A percentile compares a stretch with the other conserved stretches of the same genome.
Evolutionary conservation across 1,139 yeast species (phyloP).

Genomic region (Zygosaccharomyces sapae): DNA sequence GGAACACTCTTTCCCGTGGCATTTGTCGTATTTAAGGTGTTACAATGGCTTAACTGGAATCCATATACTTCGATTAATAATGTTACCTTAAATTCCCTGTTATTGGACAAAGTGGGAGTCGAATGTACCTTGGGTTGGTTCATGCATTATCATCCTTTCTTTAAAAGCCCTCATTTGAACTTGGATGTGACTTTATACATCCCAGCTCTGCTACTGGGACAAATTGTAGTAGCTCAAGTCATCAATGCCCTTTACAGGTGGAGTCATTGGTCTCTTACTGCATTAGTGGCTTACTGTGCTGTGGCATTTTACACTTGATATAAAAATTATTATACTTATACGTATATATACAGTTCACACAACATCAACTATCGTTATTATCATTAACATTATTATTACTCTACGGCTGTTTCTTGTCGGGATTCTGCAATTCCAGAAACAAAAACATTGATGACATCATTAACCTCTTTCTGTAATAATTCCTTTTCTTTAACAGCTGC

Average conservation of each 20-base stretch:
- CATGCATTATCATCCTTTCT: conserved; percentile 49
- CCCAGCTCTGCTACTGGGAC: conserved; percentile 59
- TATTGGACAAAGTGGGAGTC: conserved; percentile 36
- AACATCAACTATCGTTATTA: conserved; percentile 12
- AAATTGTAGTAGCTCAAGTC: conserved; percentile 40
- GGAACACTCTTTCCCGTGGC: conserved; percentile 15
- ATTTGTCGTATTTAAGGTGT: conserved; percentile 4
- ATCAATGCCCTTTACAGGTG: conserved; percentile 14
- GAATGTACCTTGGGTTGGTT: conserved; percentile 54
- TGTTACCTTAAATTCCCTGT: conserved; percentile 1
- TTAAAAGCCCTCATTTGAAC: conserved; percentile 51
- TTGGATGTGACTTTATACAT: conserved; percentile 48
- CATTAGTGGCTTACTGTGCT: conserved; percentile 9
- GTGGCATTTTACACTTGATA: conserved; percentile 2
- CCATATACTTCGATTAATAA: conserved; percentile 19
- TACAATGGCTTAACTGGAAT: conserved; percentile 17
- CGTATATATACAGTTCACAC: no score
- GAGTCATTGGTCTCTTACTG: conserved; percentile 6
- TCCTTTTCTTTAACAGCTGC: conserved; percentile 64
- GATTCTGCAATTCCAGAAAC: conserved; percentile 33
- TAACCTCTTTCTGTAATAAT: conserved; percentile 58
- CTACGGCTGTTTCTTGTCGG: conserved; percentile 9
- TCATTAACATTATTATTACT: conserved; percentile 1
- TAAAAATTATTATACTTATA: background rate
- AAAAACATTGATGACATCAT: conserved; percentile 50